Evolutionary conservation across 495 filamentous ascomycete species (phyloP).

Genomic region (Aspergillus asperescens): DNA sequence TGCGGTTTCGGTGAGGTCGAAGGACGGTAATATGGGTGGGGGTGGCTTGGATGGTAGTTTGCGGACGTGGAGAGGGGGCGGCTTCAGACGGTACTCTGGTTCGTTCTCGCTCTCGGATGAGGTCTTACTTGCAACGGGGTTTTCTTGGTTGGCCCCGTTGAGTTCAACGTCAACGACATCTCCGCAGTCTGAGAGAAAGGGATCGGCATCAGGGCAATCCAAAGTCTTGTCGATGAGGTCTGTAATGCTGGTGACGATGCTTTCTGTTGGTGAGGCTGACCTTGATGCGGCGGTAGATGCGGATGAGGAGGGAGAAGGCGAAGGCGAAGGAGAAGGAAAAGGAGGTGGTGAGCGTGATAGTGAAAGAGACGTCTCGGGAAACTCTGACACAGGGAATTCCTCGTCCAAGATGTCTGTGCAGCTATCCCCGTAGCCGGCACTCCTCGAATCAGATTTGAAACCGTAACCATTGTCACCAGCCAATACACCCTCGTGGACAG

Average conservation of each 20-base stretch:
- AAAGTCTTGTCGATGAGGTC: slow-evolving; percentile 26
- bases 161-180: not conserved
- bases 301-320: not conserved
- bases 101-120: not conserved
- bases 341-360: not conserved
- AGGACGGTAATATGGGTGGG: not conserved
- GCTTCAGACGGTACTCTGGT: slow-evolving; percentile 13
- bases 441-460: not conserved
- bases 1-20: not conserved
- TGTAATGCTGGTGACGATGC: slow-evolving; percentile 22
- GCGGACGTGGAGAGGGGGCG: slow-evolving; percentile 26
- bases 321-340: not conserved
- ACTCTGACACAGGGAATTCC: slow-evolving; percentile 3
- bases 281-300: not conserved
- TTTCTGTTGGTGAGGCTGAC: slow-evolving; percentile 8
- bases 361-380: not conserved
- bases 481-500: not conserved
- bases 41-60: slow-evolving; percentile 12
- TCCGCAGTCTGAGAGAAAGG: slow-evolving; percentile 23
- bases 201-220: slow-evolving; percentile 19
- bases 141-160: too few relatives aligned
- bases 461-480: not conserved
- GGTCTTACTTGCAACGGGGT: too few relatives aligned
- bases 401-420: not conserved
- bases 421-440: too few relatives aligned